Evolutionary conservation across 148 eudicot genomes (phyloP).

Genomic region (Rhododendron molle): DNA sequence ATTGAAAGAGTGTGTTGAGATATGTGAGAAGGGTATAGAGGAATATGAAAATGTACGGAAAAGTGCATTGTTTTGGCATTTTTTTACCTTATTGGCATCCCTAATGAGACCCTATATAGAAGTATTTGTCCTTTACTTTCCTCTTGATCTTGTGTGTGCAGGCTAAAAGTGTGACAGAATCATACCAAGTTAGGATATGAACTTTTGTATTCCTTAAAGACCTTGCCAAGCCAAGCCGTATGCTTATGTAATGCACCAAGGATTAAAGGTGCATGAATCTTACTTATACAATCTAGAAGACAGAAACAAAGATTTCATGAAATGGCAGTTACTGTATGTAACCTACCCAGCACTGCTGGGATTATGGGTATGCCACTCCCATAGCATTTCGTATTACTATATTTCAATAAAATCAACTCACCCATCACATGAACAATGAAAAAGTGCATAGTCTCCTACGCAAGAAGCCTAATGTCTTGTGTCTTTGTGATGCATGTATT

Average conservation of each 20-base stretch:
- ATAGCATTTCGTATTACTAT: neutral
- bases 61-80: neutral
- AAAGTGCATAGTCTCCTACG: neutral
- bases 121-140: neutral
- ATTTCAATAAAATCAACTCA: neutral
- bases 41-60: neutral
- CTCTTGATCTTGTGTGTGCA: neutral
- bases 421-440: neutral
- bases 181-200: neutral
- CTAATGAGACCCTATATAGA: neutral
- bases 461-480: neutral
- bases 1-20: neutral
- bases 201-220: neutral
- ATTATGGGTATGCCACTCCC: neutral
- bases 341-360: neutral
- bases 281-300: neutral
- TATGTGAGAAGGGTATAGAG: neutral
- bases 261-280: neutral
- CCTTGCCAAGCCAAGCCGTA: neutral
- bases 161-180: neutral
- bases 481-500: neutral
- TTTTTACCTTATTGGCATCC: neutral
- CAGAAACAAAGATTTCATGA: neutral
- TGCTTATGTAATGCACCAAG: neutral
- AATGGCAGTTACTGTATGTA: neutral